Conservation (phyloP, 257 asterid species). For the Solanum boliviense region DNA sequence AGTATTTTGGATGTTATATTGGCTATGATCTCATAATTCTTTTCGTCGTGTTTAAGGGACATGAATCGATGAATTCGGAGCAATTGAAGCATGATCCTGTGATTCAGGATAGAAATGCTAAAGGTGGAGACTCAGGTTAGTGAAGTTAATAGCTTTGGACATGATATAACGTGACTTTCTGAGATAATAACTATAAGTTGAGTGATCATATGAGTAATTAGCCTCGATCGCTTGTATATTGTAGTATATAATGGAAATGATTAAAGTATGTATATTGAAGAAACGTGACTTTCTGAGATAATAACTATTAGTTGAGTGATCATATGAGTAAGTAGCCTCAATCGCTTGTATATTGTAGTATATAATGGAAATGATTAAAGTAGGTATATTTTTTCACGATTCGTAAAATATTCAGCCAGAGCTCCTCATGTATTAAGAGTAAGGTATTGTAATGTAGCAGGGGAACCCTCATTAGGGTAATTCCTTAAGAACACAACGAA, state of each 20-base stretch:
- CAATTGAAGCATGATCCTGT: constrained; percentile 35
- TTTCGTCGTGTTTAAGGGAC: constrained; percentile 17
- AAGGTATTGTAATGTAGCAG: background rate
- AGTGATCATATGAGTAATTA: background rate
- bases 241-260: background rate
- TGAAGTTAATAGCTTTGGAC: background rate
- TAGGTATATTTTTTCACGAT: background rate
- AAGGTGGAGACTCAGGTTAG: constrained; percentile 42
- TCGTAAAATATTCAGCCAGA: background rate
- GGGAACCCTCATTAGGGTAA: background rate
- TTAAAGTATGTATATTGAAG: too few relatives aligned
- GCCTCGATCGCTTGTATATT: background rate
- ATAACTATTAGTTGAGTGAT: background rate
- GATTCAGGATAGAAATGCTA: constrained; percentile 30
- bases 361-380: background rate
- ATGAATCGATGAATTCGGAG: constrained; percentile 18
- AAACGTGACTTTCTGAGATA: background rate
- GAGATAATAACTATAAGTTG: background rate
- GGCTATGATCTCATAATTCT: background rate
- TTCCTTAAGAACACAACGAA: background rate
- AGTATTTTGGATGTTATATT: background rate
- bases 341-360: background rate
- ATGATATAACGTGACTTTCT: background rate
- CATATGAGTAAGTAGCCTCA: background rate
- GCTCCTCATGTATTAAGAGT: background rate